Evolutionary conservation across 2,329 filamentous ascomycete species (phyloP).

Genomic region (Colletotrichum kahawae): DNA sequence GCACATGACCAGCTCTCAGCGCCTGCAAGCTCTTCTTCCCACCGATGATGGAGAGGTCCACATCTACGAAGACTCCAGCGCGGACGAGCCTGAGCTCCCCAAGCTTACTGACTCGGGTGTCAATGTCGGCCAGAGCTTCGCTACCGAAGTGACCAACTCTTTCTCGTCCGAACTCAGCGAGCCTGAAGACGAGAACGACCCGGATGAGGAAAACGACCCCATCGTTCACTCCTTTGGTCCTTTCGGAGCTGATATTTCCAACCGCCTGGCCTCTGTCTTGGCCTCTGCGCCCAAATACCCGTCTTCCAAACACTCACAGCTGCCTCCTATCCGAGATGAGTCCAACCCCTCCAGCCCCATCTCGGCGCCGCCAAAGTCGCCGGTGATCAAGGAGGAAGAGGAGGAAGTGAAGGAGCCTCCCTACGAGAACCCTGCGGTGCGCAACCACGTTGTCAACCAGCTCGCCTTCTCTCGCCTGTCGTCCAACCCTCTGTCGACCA

Average conservation of each 20-base stretch:
- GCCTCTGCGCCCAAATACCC: constrained; percentile 66
- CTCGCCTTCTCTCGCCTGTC: constrained; percentile 92
- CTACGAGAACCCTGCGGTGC: constrained; percentile 47
- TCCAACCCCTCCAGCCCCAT: constrained; percentile 14
- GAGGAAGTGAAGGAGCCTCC: constrained; percentile 22
- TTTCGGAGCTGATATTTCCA: constrained; percentile 85
- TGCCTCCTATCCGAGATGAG: constrained; percentile 4
- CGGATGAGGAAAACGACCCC: constrained; percentile 93
- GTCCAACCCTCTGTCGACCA: constrained; percentile 87
- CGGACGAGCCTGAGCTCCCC: constrained; percentile 42
- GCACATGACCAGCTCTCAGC: constrained; percentile 46
- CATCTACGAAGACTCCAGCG: constrained; percentile 26
- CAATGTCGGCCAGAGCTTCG: constrained; percentile 47
- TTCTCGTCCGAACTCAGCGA: constrained; percentile 65
- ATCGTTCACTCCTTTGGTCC: constrained; percentile 91
- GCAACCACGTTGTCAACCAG: constrained; percentile 93
- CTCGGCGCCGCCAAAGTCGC: constrained; percentile 10
- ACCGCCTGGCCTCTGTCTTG: constrained; percentile 78
- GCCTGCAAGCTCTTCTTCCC: constrained; percentile 50
- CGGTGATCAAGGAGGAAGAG: constrained; percentile 1
- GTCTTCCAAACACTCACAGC: constrained; percentile 21
- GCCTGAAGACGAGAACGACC: constrained; percentile 55
- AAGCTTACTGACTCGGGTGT: constrained; percentile 25
- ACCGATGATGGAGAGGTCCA: constrained; percentile 23
- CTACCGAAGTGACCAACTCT: constrained; percentile 55